Percentiles rank a stretch among this genome's conserved stretches.
These are phyloP conservation scores for Fonsecaea erecta DNA, from an alignment of 2,329 filamentous ascomycete genomes.

Conservation along the genomic window DNA sequence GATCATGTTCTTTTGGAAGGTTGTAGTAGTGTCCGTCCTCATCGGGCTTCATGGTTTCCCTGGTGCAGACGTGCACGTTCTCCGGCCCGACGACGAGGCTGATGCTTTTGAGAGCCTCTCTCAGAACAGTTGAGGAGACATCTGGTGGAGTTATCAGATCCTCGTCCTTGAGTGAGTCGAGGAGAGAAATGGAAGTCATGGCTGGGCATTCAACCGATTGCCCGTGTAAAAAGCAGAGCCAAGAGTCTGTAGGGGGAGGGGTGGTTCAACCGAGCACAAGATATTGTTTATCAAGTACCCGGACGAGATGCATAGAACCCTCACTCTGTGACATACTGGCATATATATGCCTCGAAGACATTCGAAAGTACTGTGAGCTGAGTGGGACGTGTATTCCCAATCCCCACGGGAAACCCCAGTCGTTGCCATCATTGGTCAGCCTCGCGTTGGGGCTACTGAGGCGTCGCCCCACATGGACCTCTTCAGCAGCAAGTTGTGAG, in stretches of 20 bases:
- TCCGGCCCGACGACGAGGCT: constrained; percentile 8
- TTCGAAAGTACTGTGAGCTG: neutral
- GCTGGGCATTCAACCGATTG: neutral
- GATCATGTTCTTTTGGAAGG: constrained; percentile 17
- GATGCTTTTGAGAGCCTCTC: constrained; percentile 3
- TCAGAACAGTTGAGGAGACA: neutral
- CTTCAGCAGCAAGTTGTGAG: neutral
- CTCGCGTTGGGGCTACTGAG: neutral
- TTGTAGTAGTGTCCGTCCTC: constrained; percentile 18
- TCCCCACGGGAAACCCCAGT: neutral
- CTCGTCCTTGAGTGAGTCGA: neutral
- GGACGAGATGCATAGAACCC: neutral
- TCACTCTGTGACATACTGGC: neutral
- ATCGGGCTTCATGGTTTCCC: constrained; percentile 11
- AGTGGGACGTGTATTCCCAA: neutral
- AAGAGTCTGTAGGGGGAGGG: neutral
- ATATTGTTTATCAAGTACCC: neutral
- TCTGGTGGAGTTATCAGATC: constrained; percentile 12
- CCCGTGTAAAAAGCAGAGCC: neutral
- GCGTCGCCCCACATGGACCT: neutral
- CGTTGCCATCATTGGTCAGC: neutral
- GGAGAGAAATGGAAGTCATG: constrained; percentile 2
- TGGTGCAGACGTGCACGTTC: constrained; percentile 15
- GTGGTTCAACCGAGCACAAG: neutral
- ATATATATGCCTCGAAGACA: neutral